Evolutionary conservation across 805 yeast genomes (phyloP).

Genomic region (Schwanniomyces occidentalis): DNA sequence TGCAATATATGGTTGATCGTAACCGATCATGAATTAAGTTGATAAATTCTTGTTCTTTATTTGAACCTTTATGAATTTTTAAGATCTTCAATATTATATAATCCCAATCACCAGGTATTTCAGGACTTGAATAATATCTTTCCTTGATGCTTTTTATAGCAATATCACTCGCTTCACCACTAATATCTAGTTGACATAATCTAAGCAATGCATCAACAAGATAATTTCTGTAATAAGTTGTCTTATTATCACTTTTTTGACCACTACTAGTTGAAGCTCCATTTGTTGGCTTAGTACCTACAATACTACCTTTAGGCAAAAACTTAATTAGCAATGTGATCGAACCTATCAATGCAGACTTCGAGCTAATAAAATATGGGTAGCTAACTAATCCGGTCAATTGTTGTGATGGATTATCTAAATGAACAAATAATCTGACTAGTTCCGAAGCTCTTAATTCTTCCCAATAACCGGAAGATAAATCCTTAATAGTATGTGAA

Average conservation of each 20-base stretch:
- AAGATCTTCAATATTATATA: conserved; percentile 22
- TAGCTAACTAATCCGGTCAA: conserved; percentile 58
- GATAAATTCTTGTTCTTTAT: conserved; percentile 23
- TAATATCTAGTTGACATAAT: conserved; percentile 41
- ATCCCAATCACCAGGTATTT: conserved; percentile 20
- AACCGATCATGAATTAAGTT: conserved; percentile 21
- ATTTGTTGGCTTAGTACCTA: conserved; percentile 40
- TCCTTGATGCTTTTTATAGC: conserved; percentile 39
- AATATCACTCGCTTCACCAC: conserved; percentile 22
- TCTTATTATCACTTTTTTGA: conserved; percentile 14
- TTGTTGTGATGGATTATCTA: conserved; percentile 55
- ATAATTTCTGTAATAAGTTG: conserved; percentile 46
- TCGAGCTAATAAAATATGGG: conserved; percentile 36
- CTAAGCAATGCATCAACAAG: conserved; percentile 53
- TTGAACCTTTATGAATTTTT: conserved; percentile 22
- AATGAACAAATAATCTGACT: conserved; percentile 53
- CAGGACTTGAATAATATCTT: conserved; percentile 3
- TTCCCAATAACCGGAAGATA: conserved; percentile 46
- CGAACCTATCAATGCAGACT: conserved; percentile 14
- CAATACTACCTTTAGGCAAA: conserved; percentile 47
- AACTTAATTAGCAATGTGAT: conserved; percentile 42
- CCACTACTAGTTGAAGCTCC: conserved; percentile 36
- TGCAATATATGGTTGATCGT: conserved; percentile 13
- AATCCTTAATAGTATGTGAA: conserved; percentile 16
- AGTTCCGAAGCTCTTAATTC: conserved; percentile 61